These are phyloP conservation scores for Rhynchospora tenuis DNA, from an alignment of 176 grass and related monocot genomes.

Conservation along the genomic window DNA sequence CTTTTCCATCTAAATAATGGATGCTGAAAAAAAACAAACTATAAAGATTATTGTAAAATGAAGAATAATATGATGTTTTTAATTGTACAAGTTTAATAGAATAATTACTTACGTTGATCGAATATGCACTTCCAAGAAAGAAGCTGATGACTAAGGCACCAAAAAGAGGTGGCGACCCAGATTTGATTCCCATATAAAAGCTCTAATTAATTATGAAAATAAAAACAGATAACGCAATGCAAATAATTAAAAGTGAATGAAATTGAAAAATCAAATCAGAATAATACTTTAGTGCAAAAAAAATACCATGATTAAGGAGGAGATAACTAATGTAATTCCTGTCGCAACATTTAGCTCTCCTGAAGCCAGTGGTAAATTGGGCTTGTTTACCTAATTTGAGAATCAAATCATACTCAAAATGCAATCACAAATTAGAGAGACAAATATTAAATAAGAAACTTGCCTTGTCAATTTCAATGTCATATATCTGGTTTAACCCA, in stretches of 20 bases:
- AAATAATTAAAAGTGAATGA: neutral
- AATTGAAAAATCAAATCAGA: neutral
- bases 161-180: slow-evolving; percentile 45
- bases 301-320: slow-evolving; percentile 52
- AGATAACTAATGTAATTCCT: slow-evolving; percentile 40
- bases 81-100: neutral
- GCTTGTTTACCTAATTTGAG: slow-evolving; percentile 65
- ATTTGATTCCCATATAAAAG: slow-evolving; percentile 54
- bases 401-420: slow-evolving; percentile 1
- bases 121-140: slow-evolving; percentile 90
- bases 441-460: neutral
- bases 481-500: slow-evolving; percentile 72
- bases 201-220: slow-evolving; percentile 39
- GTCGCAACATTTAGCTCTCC: slow-evolving; percentile 52
- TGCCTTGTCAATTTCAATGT: slow-evolving; percentile 84
- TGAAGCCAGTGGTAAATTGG: slow-evolving; percentile 65
- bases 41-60: neutral
- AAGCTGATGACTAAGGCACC: slow-evolving; percentile 59
- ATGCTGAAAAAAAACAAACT: slow-evolving; percentile 31
- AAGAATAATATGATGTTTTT: slow-evolving; percentile 4
- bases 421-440: neutral
- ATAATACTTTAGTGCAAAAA: neutral
- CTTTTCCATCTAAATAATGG: slow-evolving; percentile 74
- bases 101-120: slow-evolving; percentile 53
- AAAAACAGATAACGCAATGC: neutral